phyloP scores from a whole-genome alignment of 179 eudicot genomes.

The Nepenthes alata region DNA sequence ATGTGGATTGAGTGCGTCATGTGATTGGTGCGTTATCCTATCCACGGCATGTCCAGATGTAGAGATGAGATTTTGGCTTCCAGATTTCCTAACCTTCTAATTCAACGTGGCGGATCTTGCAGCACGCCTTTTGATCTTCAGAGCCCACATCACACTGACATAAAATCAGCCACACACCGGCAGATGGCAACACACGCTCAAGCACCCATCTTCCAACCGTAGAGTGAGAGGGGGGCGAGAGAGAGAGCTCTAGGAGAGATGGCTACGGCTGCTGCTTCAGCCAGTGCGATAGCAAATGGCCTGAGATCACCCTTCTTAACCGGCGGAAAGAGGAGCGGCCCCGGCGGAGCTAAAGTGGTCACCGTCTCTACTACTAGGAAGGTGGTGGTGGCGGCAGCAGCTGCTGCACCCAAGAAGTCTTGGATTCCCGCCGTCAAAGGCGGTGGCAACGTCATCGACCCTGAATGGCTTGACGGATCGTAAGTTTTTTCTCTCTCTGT shows the following conservation, averaged over 20 bases:
- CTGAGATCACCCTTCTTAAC: slow-evolving; percentile 60
- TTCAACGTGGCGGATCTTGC: too few relatives aligned
- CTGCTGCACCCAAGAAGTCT: slow-evolving; percentile 63
- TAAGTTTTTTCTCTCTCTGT: slow-evolving; percentile 23
- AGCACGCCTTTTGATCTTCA: too few relatives aligned
- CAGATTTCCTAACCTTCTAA: too few relatives aligned
- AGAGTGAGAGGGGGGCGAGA: too few relatives aligned
- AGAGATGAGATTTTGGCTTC: too few relatives aligned
- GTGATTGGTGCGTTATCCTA: too few relatives aligned
- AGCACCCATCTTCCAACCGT: too few relatives aligned
- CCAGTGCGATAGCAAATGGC: slow-evolving; percentile 60
- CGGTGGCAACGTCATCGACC: slow-evolving; percentile 77
- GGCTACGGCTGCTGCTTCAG: slow-evolving; percentile 53
- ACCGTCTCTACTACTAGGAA: slow-evolving; percentile 23
- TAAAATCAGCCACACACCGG: too few relatives aligned
- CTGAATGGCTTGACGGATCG: slow-evolving; percentile 99
- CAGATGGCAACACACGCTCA: too few relatives aligned
- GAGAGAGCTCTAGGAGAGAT: background rate
- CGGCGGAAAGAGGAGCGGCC: slow-evolving; percentile 41
- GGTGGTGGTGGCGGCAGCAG: slow-evolving; percentile 45
- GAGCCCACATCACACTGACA: too few relatives aligned
- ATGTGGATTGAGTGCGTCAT: too few relatives aligned
- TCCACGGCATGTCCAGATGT: too few relatives aligned
- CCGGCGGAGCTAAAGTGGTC: slow-evolving; percentile 6
- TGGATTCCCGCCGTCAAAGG: slow-evolving; percentile 80